Percentiles rank a stretch among this genome's conserved stretches.
Evolutionary conservation across 768 basidiomycete species (phyloP).

Genomic region (Boletus sp.): DNA sequence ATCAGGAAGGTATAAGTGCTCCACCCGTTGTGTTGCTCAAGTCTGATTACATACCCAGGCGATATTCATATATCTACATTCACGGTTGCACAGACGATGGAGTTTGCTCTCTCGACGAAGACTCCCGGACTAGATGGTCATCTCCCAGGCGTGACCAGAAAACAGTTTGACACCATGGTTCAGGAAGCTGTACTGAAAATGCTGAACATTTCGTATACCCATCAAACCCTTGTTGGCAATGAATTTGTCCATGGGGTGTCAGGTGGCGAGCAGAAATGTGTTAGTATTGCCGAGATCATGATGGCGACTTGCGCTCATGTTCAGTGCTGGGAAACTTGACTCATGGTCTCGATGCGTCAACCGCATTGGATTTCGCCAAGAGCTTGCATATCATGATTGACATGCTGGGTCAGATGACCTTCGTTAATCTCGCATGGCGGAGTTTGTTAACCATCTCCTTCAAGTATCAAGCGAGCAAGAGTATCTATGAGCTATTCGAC

Average conservation of each 20-base stretch:
- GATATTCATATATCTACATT: slow-evolving; percentile 83
- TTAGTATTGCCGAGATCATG: slow-evolving; percentile 87
- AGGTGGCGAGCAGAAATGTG: slow-evolving; percentile 77
- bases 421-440: slow-evolving; percentile 43
- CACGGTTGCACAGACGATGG: slow-evolving; percentile 75
- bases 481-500: slow-evolving; percentile 76
- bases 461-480: slow-evolving; percentile 80
- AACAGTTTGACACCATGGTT: slow-evolving; percentile 56
- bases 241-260: slow-evolving; percentile 82
- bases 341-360: slow-evolving; percentile 79
- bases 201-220: slow-evolving; percentile 83
- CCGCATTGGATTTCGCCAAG: slow-evolving; percentile 83
- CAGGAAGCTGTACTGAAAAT: slow-evolving; percentile 66
- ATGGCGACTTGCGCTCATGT: slow-evolving; percentile 79
- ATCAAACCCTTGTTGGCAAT: slow-evolving; percentile 77
- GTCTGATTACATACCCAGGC: slow-evolving; percentile 39
- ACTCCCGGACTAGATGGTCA: slow-evolving; percentile 74
- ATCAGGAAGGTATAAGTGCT: slow-evolving; percentile 57
- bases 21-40: neutral
- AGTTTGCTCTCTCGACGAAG: slow-evolving; percentile 70
- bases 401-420: slow-evolving; percentile 73
- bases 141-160: slow-evolving; percentile 59
- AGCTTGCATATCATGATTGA: slow-evolving; percentile 82
- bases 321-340: slow-evolving; percentile 86
- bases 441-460: neutral